Evolutionary conservation across 805 yeast genomes (phyloP).

Genomic region (Metschnikowia anglica): DNA sequence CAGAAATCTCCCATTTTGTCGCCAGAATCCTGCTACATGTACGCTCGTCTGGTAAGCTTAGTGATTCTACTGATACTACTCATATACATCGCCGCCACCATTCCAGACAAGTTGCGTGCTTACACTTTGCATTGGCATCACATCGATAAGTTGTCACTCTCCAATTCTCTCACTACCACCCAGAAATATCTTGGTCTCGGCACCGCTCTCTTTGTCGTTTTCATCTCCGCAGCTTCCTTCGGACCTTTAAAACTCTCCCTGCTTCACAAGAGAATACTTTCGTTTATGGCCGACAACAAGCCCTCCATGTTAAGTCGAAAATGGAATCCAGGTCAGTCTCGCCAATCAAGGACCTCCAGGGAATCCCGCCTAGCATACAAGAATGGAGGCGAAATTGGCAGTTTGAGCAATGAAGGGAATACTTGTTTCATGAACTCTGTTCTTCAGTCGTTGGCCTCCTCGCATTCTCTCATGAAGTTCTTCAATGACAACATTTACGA

Average conservation of each 20-base stretch:
- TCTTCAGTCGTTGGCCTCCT: constrained; percentile 76
- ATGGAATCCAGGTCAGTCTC: constrained; percentile 5
- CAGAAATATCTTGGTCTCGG: constrained; percentile 11
- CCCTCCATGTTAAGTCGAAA: constrained; percentile 7
- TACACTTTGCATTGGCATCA: neutral
- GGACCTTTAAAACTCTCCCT: constrained; percentile 6
- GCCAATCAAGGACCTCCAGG: constrained; percentile 17
- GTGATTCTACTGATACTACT: constrained; percentile 7
- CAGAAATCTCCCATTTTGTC: neutral
- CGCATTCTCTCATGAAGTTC: constrained; percentile 57
- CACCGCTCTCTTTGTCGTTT: constrained; percentile 12
- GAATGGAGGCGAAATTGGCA: constrained; percentile 78
- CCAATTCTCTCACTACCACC: neutral
- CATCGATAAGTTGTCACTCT: constrained; percentile 4
- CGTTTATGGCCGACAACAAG: constrained; percentile 8
- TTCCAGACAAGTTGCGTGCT: constrained; percentile 1
- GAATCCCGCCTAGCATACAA: constrained; percentile 44
- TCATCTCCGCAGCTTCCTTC: constrained; percentile 7
- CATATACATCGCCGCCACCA: constrained; percentile 3
- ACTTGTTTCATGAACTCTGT: constrained; percentile 95
- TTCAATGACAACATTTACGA: constrained; percentile 43
- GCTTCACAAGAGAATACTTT: constrained; percentile 5
- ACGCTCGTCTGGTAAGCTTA: constrained; percentile 2
- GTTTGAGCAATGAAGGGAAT: constrained; percentile 85
- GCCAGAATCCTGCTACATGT: constrained; percentile 4